These are phyloP conservation scores for Mycena kentingensis DNA, from an alignment of 768 basidiomycete species.

Conservation along the genomic window DNA sequence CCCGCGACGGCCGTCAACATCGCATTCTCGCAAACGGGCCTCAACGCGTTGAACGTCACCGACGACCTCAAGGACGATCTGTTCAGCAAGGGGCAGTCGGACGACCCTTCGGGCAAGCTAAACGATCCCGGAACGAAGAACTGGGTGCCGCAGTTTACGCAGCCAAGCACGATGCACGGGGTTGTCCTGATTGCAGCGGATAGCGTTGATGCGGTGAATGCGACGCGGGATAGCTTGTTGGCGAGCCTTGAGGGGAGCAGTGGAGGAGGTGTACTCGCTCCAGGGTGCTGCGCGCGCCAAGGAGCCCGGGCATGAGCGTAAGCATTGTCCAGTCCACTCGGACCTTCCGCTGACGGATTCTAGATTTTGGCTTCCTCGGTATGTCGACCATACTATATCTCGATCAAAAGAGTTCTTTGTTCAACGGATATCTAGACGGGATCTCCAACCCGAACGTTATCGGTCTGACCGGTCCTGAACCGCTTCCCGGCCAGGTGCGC, in stretches of 20 bases:
- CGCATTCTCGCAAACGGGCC: slow-evolving; percentile 53
- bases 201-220: slow-evolving; percentile 16
- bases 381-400: slow-evolving; percentile 9
- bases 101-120: slow-evolving; percentile 9
- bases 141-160: slow-evolving; percentile 19
- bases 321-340: slow-evolving; percentile 17
- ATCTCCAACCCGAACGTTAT: slow-evolving; percentile 19
- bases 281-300: slow-evolving; percentile 25
- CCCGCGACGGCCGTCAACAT: slow-evolving; percentile 49
- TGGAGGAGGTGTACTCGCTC: slow-evolving; percentile 20
- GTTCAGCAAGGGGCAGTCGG: slow-evolving; percentile 45
- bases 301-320: slow-evolving; percentile 31
- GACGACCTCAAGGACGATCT: slow-evolving; percentile 40
- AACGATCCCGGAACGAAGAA: not conserved
- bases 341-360: not conserved
- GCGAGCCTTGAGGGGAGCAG: slow-evolving; percentile 15
- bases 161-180: slow-evolving; percentile 20
- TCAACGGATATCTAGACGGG: slow-evolving; percentile 12
- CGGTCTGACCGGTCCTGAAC: slow-evolving; percentile 13
- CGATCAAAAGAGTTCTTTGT: slow-evolving; percentile 38
- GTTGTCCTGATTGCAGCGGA: slow-evolving; percentile 24
- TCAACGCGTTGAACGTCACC: slow-evolving; percentile 43
- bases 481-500: no score
- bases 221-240: slow-evolving; percentile 9
- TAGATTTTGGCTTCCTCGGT: slow-evolving; percentile 24